Percentiles rank a stretch among this genome's conserved stretches.
These are phyloP conservation scores for Trichoderma orchidacearum DNA, from an alignment of 495 filamentous ascomycete genomes.

Conservation along the genomic window DNA sequence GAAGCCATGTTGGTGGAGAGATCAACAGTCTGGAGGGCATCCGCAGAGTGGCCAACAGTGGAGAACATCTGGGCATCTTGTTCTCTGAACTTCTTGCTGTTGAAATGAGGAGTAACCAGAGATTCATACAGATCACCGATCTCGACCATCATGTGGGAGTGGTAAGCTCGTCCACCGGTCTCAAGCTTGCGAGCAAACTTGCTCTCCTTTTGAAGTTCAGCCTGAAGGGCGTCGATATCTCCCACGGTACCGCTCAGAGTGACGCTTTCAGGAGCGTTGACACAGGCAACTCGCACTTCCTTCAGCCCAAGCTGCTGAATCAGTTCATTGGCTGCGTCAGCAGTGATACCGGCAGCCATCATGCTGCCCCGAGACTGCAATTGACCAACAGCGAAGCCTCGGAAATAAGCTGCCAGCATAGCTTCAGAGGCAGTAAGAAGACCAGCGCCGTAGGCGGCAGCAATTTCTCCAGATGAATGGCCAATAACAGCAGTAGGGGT, in stretches of 20 bases:
- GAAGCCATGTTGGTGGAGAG: slow-evolving; percentile 24
- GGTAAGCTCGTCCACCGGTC: slow-evolving; percentile 28
- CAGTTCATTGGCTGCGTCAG: slow-evolving; percentile 26
- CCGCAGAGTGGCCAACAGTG: slow-evolving; percentile 25
- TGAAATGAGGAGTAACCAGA: slow-evolving; percentile 11
- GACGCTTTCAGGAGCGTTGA: slow-evolving; percentile 38
- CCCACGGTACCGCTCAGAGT: slow-evolving; percentile 34
- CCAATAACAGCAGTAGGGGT: slow-evolving; percentile 40
- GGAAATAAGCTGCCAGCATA: slow-evolving; percentile 40
- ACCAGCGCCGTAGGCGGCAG: slow-evolving; percentile 37
- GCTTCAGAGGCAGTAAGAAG: slow-evolving; percentile 33
- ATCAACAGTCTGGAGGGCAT: slow-evolving; percentile 16
- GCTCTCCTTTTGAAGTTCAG: slow-evolving; percentile 20
- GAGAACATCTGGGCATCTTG: slow-evolving; percentile 20
- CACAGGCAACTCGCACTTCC: slow-evolving; percentile 33
- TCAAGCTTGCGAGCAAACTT: slow-evolving; percentile 37
- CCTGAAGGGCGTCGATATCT: slow-evolving; percentile 29
- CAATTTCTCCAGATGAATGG: slow-evolving; percentile 56
- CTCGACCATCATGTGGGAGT: slow-evolving; percentile 36
- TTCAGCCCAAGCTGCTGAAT: slow-evolving; percentile 20
- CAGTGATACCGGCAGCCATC: slow-evolving; percentile 38
- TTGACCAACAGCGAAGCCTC: slow-evolving; percentile 28
- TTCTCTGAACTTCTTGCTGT: slow-evolving; percentile 12
- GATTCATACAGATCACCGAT: slow-evolving; percentile 30
- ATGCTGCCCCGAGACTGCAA: slow-evolving; percentile 31